Percentiles rank a stretch among this genome's conserved stretches.
Conservation (phyloP, 768 basidiomycete genomes). For the Sutorius australiensis region DNA sequence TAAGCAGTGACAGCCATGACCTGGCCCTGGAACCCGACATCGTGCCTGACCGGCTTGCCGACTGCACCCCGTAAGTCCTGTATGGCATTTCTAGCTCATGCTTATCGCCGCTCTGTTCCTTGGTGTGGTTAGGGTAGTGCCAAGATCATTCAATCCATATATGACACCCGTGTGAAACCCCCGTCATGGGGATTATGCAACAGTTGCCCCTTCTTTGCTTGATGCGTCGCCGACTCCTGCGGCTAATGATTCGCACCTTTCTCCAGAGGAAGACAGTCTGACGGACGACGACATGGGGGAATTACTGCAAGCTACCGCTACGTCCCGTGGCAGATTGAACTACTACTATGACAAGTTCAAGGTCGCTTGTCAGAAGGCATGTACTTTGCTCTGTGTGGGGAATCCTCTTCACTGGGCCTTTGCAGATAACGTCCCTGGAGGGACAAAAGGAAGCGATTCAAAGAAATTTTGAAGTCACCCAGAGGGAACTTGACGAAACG, state of each 20-base stretch:
- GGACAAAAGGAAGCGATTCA: slow-evolving; percentile 13
- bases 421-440: slow-evolving; percentile 17
- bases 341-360: slow-evolving; percentile 12
- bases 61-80: slow-evolving; percentile 21
- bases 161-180: slow-evolving; percentile 27
- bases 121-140: slow-evolving; percentile 7
- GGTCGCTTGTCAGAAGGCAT: slow-evolving; percentile 11
- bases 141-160: slow-evolving; percentile 21
- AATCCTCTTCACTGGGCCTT: background rate
- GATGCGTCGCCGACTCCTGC: slow-evolving; percentile 6
- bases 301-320: slow-evolving; percentile 16
- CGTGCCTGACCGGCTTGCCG: background rate
- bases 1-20: background rate
- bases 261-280: background rate
- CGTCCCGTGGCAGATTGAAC: slow-evolving; percentile 11
- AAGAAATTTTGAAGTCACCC: slow-evolving; percentile 11
- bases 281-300: slow-evolving; percentile 1
- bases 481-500: slow-evolving; percentile 18
- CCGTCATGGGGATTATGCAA: slow-evolving; percentile 2
- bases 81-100: background rate
- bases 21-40: background rate
- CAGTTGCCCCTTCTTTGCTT: background rate
- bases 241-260: background rate
- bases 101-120: background rate
- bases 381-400: background rate